Conservation (phyloP, 2,329 filamentous ascomycete genomes). For the Aspergillus sp. region DNA sequence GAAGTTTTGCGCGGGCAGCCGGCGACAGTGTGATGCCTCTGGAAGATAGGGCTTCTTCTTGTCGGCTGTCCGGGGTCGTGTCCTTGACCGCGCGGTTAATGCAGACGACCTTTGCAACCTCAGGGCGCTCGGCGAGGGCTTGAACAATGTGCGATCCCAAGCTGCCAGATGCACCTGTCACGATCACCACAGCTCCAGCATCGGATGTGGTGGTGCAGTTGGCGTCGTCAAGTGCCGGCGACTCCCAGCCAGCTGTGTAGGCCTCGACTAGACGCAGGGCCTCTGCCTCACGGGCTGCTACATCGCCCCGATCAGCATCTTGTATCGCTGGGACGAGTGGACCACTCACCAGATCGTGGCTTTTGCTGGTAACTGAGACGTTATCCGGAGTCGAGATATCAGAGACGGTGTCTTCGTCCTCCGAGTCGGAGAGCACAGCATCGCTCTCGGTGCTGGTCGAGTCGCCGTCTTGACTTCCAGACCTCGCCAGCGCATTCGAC, state of each 20-base stretch:
- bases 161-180: conserved; percentile 44
- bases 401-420: background rate
- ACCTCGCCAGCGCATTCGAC: background rate
- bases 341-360: background rate
- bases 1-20: conserved; percentile 34
- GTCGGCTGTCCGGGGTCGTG: conserved; percentile 27
- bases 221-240: background rate
- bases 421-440: background rate
- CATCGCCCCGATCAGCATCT: background rate
- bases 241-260: background rate
- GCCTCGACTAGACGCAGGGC: background rate
- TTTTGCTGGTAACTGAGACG: background rate
- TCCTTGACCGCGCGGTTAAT: conserved; percentile 44
- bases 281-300: background rate
- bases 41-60: conserved; percentile 32
- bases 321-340: background rate
- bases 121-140: conserved; percentile 27
- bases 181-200: conserved; percentile 28
- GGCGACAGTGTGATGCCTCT: conserved; percentile 24
- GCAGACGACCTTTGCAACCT: conserved; percentile 42
- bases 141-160: conserved; percentile 44
- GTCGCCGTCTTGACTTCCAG: background rate
- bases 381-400: background rate
- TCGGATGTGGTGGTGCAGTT: too few species aligned
- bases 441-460: background rate